Percentiles rank a stretch among this genome's conserved stretches.
Conservation (phyloP, 176 grass and related monocot species). For the Musa beccarii region DNA sequence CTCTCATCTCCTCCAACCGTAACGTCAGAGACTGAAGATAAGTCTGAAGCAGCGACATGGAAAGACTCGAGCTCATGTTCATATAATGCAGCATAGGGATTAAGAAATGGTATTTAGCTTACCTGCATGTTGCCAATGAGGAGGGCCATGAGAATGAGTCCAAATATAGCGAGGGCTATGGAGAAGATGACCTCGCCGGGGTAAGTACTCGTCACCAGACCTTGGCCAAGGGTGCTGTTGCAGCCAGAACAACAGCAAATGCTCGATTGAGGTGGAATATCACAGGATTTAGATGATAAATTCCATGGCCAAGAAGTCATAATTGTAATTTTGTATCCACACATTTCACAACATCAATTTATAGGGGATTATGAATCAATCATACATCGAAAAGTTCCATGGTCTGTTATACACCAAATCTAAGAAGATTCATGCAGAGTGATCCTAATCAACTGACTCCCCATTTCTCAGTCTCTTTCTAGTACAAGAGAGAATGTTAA, state of each 20-base stretch:
- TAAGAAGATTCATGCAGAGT: too few relatives aligned
- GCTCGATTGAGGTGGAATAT: not conserved
- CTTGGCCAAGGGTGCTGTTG: conserved; percentile 63
- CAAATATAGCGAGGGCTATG: conserved; percentile 59
- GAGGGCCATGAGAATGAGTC: conserved; percentile 87
- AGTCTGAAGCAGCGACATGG: conserved; percentile 19
- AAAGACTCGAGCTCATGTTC: not conserved
- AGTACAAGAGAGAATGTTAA: too few relatives aligned
- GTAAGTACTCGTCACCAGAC: conserved; percentile 61
- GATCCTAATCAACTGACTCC: too few relatives aligned
- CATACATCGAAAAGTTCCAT: too few relatives aligned
- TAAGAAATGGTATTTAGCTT: not conserved
- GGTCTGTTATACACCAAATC: too few relatives aligned
- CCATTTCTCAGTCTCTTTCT: too few relatives aligned
- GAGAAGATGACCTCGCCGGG: conserved; percentile 74
- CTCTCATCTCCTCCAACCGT: conserved; percentile 57
- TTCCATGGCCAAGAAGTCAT: too few relatives aligned
- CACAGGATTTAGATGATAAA: not conserved
- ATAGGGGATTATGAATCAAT: too few relatives aligned
- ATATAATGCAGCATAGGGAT: not conserved
- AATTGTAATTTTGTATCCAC: too few relatives aligned
- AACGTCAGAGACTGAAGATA: conserved; percentile 63
- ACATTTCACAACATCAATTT: too few relatives aligned
- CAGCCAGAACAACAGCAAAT: too few relatives aligned
- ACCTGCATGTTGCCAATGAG: conserved; percentile 97